Percentiles rank a stretch among this genome's conserved stretches.
Evolutionary conservation across 2,329 filamentous ascomycete genomes (phyloP).

Genomic region (Fusarium ramigenum): DNA sequence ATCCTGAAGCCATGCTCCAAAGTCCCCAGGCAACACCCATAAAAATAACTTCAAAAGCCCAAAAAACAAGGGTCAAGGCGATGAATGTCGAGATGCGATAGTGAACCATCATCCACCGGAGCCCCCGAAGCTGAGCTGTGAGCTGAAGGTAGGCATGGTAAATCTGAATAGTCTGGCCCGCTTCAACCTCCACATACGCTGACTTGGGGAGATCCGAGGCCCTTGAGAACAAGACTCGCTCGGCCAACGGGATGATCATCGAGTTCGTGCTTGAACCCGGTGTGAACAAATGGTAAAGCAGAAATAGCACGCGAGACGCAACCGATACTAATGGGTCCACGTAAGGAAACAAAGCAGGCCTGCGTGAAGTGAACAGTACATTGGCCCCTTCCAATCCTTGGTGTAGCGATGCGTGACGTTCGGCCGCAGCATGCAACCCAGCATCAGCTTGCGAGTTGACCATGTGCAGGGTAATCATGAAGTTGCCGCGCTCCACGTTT

Average conservation of each 20-base stretch:
- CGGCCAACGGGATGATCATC: slow-evolving; percentile 76
- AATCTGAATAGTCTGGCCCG: slow-evolving; percentile 75
- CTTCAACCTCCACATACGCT: slow-evolving; percentile 72
- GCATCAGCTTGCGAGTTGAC: slow-evolving; percentile 56
- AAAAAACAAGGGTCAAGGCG: slow-evolving; percentile 77
- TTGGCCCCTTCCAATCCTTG: slow-evolving; percentile 48
- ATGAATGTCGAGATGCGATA: slow-evolving; percentile 77
- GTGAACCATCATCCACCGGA: slow-evolving; percentile 89
- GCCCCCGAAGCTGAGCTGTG: slow-evolving; percentile 77
- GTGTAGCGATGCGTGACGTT: slow-evolving; percentile 45
- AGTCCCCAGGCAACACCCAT: slow-evolving; percentile 72
- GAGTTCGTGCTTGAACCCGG: slow-evolving; percentile 70
- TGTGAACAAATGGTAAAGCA: slow-evolving; percentile 76
- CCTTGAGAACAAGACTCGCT: slow-evolving; percentile 70
- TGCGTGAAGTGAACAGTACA: slow-evolving; percentile 70
- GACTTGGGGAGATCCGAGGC: slow-evolving; percentile 54
- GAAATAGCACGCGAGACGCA: slow-evolving; percentile 67
- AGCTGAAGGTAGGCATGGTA: slow-evolving; percentile 76
- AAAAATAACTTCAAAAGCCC: slow-evolving; percentile 76
- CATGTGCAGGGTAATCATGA: slow-evolving; percentile 88
- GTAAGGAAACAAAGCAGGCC: slow-evolving; percentile 84
- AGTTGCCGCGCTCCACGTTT: slow-evolving; percentile 86
- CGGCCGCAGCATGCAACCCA: slow-evolving; percentile 41
- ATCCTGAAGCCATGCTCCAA: slow-evolving; percentile 52
- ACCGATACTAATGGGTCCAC: slow-evolving; percentile 73